These are phyloP conservation scores for Irpex rosettiformis DNA, from an alignment of 1,284 basidiomycete genomes.

Conservation along the genomic window DNA sequence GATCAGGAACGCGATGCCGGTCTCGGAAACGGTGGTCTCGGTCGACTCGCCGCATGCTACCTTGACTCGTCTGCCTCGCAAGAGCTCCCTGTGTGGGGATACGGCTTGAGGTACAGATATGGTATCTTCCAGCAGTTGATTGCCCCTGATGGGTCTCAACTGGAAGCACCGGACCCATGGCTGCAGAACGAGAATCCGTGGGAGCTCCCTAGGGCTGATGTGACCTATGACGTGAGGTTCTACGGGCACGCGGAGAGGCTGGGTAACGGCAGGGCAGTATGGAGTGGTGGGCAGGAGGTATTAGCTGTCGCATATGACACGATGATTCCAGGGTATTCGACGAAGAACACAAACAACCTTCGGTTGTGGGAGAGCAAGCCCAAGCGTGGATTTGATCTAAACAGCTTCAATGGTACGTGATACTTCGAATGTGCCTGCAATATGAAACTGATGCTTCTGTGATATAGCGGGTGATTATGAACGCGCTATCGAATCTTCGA, in stretches of 20 bases:
- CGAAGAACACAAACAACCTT: constrained; percentile 75
- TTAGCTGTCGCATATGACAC: constrained; percentile 88
- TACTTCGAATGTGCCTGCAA: neutral
- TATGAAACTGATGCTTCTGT: neutral
- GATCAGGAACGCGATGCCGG: constrained; percentile 88
- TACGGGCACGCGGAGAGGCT: constrained; percentile 78
- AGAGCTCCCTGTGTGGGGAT: constrained; percentile 85
- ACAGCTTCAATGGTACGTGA: constrained; percentile 81
- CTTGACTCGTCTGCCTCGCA: constrained; percentile 82
- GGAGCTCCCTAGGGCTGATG: constrained; percentile 86
- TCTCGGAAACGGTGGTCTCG: constrained; percentile 86
- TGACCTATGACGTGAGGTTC: constrained; percentile 79
- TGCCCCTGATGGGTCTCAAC: constrained; percentile 73
- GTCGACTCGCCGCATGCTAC: constrained; percentile 92
- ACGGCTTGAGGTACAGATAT: constrained; percentile 85
- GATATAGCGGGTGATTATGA: constrained; percentile 83
- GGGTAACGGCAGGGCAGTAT: constrained; percentile 61
- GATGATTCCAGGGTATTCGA: constrained; percentile 85
- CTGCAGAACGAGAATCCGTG: constrained; percentile 84
- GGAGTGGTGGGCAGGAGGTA: constrained; percentile 91
- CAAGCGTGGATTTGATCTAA: constrained; percentile 88
- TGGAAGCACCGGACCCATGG: constrained; percentile 94
- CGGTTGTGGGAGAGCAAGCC: constrained; percentile 85
- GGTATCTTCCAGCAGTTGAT: constrained; percentile 95
- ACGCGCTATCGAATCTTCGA: constrained; percentile 78